These are phyloP conservation scores for Eimeria necatrix DNA, from an alignment of 169 alveolate genomes.

Conservation along the genomic window DNA sequence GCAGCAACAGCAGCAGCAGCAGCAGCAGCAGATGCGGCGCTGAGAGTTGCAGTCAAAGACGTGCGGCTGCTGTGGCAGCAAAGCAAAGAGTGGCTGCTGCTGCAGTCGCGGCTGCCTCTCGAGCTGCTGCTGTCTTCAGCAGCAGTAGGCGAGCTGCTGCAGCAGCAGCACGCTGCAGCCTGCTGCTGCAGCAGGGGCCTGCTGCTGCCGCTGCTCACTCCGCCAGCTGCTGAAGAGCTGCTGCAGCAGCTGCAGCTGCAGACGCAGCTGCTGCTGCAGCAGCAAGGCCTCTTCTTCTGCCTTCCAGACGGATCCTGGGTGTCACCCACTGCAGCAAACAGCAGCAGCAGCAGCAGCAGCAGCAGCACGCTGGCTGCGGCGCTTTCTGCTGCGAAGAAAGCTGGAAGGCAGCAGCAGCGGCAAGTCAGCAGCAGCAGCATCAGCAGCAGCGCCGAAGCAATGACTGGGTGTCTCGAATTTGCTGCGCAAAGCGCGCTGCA, in stretches of 20 bases:
- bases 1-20: slow-evolving; percentile 14
- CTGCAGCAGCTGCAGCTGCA: slow-evolving; percentile 2
- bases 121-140: neutral
- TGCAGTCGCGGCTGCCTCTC: neutral
- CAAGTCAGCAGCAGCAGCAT: neutral
- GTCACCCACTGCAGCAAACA: neutral
- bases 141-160: neutral
- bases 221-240: neutral
- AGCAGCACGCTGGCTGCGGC: neutral
- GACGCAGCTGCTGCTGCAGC: neutral
- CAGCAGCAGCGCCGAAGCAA: neutral
- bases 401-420: neutral
- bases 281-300: neutral
- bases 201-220: neutral
- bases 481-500: neutral
- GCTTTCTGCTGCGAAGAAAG: neutral
- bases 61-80: neutral
- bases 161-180: neutral
- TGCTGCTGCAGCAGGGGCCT: neutral
- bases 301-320: neutral
- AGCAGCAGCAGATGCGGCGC: neutral
- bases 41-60: neutral
- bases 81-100: neutral
- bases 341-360: too few relatives aligned
- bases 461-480: neutral